Base-by-base conservation (phyloP, 306 rosid species). In the Begonia loranthoides region DNA sequence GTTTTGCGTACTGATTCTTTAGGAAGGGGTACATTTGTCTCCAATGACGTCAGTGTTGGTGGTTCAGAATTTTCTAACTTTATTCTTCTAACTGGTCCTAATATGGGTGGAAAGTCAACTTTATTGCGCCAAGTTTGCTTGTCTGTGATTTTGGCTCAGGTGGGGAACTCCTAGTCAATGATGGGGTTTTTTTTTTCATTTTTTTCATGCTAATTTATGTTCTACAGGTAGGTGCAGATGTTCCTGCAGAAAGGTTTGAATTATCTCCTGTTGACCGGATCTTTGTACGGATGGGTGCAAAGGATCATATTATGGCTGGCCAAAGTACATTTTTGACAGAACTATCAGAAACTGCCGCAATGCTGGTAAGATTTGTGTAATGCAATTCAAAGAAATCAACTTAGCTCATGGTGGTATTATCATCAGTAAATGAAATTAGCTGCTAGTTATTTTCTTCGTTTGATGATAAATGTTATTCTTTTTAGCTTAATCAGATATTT, bases 71-170 rank as follows among this genome's bases (percentile, higher is more conserved):
- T 64, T 64, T 73, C 96, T 45, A 76, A 68, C 73, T 82, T 86
- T 59, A 70, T 80, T 61, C 94, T 90, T 62, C 80, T 90, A 43
- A 90, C 95, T 44, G 99, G 95, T 66, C 99, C 99, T 46, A 90
- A 90, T 72, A 86, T 90, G 99, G 99, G 99, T 73, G 99, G 99
- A 61, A 90, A 86, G 77, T 86, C 99, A 45, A 90, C 99, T 22
- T 84, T 90, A 61, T 90, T 90, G 74, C 94, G 93, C 62, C 99
- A 90, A 79, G 95, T 90, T 65, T 86, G 96, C 82, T 71, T 86
- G 87, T 76, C 95, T 54, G 84, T 78, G 60, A 67, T 86, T 72
- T 63, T 86, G 81, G 94, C 96, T 17, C 99, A 90, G 93, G 99
- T 79, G 67, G 68, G 67, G 50, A 34, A 50, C 52, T 63, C 69